A percentile compares a stretch with the other conserved stretches of the same genome.
phyloP scores from a whole-genome alignment of 192 early-diverging fungal genomes.

The Coemansia asiatica region DNA sequence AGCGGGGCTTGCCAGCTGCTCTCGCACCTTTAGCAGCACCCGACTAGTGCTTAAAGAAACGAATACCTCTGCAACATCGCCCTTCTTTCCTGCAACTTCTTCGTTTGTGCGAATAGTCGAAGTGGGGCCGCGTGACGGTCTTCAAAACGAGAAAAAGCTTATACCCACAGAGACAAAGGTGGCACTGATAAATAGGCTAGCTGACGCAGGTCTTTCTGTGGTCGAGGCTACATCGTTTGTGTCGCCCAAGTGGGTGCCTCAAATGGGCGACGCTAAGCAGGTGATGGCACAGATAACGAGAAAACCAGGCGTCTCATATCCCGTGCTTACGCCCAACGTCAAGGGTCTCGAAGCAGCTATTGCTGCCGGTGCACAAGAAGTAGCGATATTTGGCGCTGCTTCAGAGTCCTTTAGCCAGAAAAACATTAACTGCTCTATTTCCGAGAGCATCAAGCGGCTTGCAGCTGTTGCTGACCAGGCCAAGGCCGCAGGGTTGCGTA shows the following conservation, averaged over 20 bases:
- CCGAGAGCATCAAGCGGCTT: constrained; percentile 77
- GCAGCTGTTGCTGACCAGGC: constrained; percentile 66
- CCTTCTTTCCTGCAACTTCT: neutral
- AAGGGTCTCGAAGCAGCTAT: constrained; percentile 83
- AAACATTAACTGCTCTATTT: constrained; percentile 92
- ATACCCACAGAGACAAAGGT: constrained; percentile 83
- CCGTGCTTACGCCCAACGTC: constrained; percentile 87
- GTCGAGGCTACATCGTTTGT: constrained; percentile 95
- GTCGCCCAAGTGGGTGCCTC: constrained; percentile 94
- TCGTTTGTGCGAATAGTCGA: constrained; percentile 85
- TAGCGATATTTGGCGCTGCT: constrained; percentile 89
- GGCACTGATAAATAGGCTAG: constrained; percentile 80
- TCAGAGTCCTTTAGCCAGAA: constrained; percentile 83
- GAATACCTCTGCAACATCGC: neutral
- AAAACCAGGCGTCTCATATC: constrained; percentile 70
- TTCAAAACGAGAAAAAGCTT: constrained; percentile 90
- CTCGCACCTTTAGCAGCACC: constrained; percentile 24
- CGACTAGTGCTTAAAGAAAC: constrained; percentile 11
- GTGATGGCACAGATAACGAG: constrained; percentile 72
- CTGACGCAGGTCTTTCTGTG: constrained; percentile 75
- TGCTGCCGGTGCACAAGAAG: constrained; percentile 75
- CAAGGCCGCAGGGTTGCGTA: constrained; percentile 60
- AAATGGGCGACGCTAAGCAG: constrained; percentile 83
- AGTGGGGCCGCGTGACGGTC: constrained; percentile 93
- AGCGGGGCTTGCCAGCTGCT: no score